A percentile compares a stretch with the other conserved stretches of the same genome.
These are phyloP conservation scores for Balamuthia mandrillaris DNA, from an alignment of 208 protist genomes.

Conservation along the genomic window DNA sequence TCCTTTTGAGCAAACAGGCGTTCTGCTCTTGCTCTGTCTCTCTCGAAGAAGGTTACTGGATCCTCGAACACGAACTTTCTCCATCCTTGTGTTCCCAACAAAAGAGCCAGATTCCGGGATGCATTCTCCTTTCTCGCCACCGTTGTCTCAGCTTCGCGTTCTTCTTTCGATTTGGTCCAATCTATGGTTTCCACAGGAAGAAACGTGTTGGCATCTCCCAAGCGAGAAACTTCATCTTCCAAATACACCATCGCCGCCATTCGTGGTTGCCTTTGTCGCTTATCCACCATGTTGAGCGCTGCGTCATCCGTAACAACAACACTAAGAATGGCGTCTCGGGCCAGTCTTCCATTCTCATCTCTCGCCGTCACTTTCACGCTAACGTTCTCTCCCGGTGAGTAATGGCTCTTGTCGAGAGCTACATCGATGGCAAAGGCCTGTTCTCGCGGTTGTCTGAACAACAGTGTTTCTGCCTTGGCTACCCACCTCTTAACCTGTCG, in stretches of 20 bases:
- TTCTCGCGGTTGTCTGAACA: no score
- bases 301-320: slow-evolving; percentile 53
- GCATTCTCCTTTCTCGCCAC: no score
- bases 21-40: slow-evolving; percentile 38
- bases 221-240: slow-evolving; percentile 41
- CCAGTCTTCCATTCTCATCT: no score
- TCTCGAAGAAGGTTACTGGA: not conserved
- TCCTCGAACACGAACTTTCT: not conserved
- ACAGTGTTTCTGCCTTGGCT: no score
- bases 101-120: slow-evolving; percentile 21
- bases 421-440: no score
- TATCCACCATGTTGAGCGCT: slow-evolving; percentile 41
- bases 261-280: slow-evolving; percentile 15
- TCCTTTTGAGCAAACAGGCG: no score
- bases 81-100: slow-evolving; percentile 54
- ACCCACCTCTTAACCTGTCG: no score
- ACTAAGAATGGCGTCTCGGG: not conserved
- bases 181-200: not conserved
- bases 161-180: slow-evolving; percentile 4
- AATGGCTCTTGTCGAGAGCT: no score
- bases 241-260: slow-evolving; percentile 42
- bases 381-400: no score
- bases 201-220: slow-evolving; percentile 29
- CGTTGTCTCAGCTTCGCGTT: no score
- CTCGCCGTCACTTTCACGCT: no score